Percentiles rank a stretch among this genome's conserved stretches.
Conservation (phyloP, 2,329 filamentous ascomycete species). For the Penicillium fuscoglaucum region DNA sequence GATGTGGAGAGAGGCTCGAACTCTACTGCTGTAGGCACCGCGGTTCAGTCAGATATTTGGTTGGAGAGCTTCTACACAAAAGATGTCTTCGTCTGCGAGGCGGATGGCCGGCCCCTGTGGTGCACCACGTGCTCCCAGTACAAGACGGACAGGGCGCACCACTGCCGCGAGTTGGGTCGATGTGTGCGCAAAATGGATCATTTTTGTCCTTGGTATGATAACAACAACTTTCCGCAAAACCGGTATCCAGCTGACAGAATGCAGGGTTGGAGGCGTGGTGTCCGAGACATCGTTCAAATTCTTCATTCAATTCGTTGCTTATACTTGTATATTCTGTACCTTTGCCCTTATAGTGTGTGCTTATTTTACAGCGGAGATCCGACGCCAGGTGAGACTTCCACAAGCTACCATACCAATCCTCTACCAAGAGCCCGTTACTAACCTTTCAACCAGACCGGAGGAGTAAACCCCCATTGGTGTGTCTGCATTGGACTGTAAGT, state of each 20-base stretch:
- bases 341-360: constrained; percentile 65
- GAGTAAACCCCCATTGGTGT: constrained; percentile 62
- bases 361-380: constrained; percentile 61
- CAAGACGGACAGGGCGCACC: constrained; percentile 85
- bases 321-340: constrained; percentile 66
- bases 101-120: constrained; percentile 81
- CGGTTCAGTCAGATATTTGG: constrained; percentile 58
- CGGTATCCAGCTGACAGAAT: constrained; percentile 11
- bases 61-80: constrained; percentile 77
- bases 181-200: constrained; percentile 93
- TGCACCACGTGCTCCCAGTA: constrained; percentile 81
- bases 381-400: constrained; percentile 43
- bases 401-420: background rate
- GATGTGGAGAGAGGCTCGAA: constrained; percentile 33
- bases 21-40: constrained; percentile 25
- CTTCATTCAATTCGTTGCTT: constrained; percentile 83
- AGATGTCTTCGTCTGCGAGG: constrained; percentile 80
- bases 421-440: constrained; percentile 12
- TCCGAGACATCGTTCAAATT: constrained; percentile 86
- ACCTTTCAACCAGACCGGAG: constrained; percentile 31
- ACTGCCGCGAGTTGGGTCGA: constrained; percentile 76
- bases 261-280: constrained; percentile 86
- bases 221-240: background rate
- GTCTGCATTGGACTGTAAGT: constrained; percentile 64
- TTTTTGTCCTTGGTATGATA: constrained; percentile 74